Evolutionary conservation across 768 basidiomycete genomes (phyloP), one percentile per base, ranked within the genome.

Genomic region (Xerocomellus intermedius): DNA sequence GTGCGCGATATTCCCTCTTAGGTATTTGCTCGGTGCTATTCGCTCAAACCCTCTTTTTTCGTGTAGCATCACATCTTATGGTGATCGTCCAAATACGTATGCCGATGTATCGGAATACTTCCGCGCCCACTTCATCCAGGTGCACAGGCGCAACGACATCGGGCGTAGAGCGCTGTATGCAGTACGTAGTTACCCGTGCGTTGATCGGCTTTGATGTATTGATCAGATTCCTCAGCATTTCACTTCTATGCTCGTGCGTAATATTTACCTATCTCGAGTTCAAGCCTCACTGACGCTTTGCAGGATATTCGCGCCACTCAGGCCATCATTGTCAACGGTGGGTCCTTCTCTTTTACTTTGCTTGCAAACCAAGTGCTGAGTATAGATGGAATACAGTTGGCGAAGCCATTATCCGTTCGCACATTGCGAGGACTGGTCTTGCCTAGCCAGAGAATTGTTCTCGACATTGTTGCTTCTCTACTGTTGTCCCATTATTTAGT

Each of bases 81-180:
- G 85, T 6, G 79, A 87, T 49, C 79, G 89, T 22, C 77, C 85
- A 32, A 91, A 92, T 60, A 81, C 79, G 48, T 89, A 77, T 67
- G 82, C 86, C 61, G 79, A 80, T 19, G 90, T 86, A 16, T 79
- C 89, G 36, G 80, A 84, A 47, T 92, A 93, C 63, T 92, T 93
- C 75, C 82, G 83, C n/a, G 81, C 86, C n/a, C 91, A 92, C 68
- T 93, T 93, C 64, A 73, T 84, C 26, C 87, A 89, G 58, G 84
- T 84, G 12, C 87, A 92, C 67, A 79, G 81, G 63, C 79, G 81
- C 59, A 84, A 85, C 56, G 87, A 89, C 63, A 70, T 74, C 30
- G 76, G 78, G 17, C 76, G 77, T 52, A 79, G 89, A 42, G 78
- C 78, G 45, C 74, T 91, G 17, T 90, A 83, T 65, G 78, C 82